Percentiles rank a stretch among this genome's conserved stretches.
These are phyloP conservation scores for Lycium ferocissimum DNA, from an alignment of 257 asterid species.

Conservation along the genomic window DNA sequence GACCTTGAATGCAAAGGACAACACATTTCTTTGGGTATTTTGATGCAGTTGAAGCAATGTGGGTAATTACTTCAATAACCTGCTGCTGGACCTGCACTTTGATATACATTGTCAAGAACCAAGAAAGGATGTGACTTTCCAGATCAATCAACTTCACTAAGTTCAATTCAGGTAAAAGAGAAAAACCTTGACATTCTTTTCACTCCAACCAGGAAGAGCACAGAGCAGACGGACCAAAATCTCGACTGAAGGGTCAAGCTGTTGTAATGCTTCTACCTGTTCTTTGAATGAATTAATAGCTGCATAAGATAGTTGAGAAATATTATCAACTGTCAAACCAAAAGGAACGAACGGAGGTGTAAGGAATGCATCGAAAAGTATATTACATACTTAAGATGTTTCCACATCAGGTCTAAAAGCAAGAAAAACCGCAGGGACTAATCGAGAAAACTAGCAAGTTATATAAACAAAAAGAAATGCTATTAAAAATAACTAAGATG, in stretches of 20 bases:
- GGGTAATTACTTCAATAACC: slow-evolving; percentile 70
- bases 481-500: background rate
- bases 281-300: slow-evolving; percentile 92
- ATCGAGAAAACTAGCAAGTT: background rate
- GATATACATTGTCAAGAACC: slow-evolving; percentile 6
- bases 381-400: background rate
- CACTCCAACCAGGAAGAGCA: slow-evolving; percentile 95
- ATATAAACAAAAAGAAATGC: slow-evolving; percentile 20
- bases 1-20: slow-evolving; percentile 86
- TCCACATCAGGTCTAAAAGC: background rate
- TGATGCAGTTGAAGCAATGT: slow-evolving; percentile 81
- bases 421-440: slow-evolving; percentile 15
- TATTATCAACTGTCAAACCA: slow-evolving; percentile 3
- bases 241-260: slow-evolving; percentile 76
- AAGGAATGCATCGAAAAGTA: slow-evolving; percentile 18
- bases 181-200: slow-evolving; percentile 97
- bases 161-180: slow-evolving; percentile 28
- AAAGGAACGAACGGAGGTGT: background rate
- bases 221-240: slow-evolving; percentile 87
- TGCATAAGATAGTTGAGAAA: slow-evolving; percentile 47
- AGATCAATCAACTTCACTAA: background rate
- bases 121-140: background rate
- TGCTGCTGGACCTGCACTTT: slow-evolving; percentile 94
- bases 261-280: slow-evolving; percentile 75
- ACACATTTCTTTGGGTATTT: slow-evolving; percentile 94